Base-by-base conservation (phyloP, 2,329 filamentous ascomycete species). In the Tolypocladium endophyticum region DNA sequence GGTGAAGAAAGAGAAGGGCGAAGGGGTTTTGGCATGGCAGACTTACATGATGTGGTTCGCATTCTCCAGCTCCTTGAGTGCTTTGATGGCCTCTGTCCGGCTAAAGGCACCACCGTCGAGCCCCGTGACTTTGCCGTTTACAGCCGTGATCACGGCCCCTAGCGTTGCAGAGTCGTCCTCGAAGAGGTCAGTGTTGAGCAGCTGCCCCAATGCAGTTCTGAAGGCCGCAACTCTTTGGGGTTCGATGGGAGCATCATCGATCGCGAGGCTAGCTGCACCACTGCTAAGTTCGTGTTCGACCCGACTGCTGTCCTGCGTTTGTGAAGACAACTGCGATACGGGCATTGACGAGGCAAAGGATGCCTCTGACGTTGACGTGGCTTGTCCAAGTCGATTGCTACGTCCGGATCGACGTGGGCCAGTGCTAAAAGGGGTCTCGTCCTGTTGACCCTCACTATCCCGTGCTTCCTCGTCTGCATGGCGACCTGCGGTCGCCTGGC, bases 11-110 rank as follows among this genome's bases (percentile, higher is more conserved):
- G 30, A 9, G 11, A 5, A 14, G 25, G n/a, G 23, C 25, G 18
- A n/a, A 43, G 43, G 23, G 43, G 9, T 20, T 23, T 18, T 41
- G 39, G 39, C n/a, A 23, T 28, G 33, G n/a, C 43, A 56, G 59
- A 85, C 89, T 83, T 78, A 93, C 92, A 99, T 99, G 70, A 99
- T 87, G 77, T 93, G 87, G 73, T 97, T 97, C 67, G 82, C 79
- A 64, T 89, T 86, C 68, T 90, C 87, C 84, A 99, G 87, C 70
- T 82, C 86, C 73, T 85, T 84, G 60, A 99, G 77, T 53, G 91
- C 92, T 72, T 87, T 83, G 60, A 88, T 77, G 0, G 89, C 90
- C 74, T 99, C 94, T 0, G 77, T 78, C 43, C 81, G 81, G 33
- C 79, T 81, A 74, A 96, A 99, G 43, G 79, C 74, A 9, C 82